phyloP scores from a whole-genome alignment of 2,329 filamentous ascomycete species.

The Sporothrix schenckii region DNA sequence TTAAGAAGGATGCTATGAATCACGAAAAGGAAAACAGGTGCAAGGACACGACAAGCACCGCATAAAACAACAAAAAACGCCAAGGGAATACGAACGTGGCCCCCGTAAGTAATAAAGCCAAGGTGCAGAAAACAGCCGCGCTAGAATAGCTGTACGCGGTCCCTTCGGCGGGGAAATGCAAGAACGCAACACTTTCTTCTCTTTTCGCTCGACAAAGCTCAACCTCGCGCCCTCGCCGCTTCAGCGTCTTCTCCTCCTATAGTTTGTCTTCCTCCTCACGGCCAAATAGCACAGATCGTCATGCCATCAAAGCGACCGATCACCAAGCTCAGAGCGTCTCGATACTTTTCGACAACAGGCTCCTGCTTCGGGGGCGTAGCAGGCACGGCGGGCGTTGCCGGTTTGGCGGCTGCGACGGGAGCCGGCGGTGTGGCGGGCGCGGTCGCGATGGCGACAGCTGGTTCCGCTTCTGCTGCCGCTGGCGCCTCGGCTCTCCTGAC shows the following conservation, averaged over 20 bases:
- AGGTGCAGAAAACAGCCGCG: too few relatives aligned
- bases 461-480: neutral
- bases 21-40: neutral
- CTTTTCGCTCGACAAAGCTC: too few relatives aligned
- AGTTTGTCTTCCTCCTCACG: neutral
- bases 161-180: too few relatives aligned
- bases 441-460: neutral
- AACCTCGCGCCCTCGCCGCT: neutral
- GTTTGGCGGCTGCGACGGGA: neutral
- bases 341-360: slow-evolving; percentile 32
- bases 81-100: too few relatives aligned
- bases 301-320: slow-evolving; percentile 32
- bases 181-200: too few relatives aligned
- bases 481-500: neutral
- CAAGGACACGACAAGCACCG: neutral
- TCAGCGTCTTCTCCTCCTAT: neutral
- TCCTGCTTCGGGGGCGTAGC: neutral
- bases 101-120: too few relatives aligned
- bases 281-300: slow-evolving; percentile 33
- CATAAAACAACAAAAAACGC: neutral
- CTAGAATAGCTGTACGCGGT: too few relatives aligned
- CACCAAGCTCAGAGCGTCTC: slow-evolving; percentile 31
- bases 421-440: slow-evolving; percentile 1
- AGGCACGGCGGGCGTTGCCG: neutral
- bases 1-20: neutral